Evolutionary conservation across 306 rosid genomes (phyloP).

Genomic region (Alnus glutinosa): DNA sequence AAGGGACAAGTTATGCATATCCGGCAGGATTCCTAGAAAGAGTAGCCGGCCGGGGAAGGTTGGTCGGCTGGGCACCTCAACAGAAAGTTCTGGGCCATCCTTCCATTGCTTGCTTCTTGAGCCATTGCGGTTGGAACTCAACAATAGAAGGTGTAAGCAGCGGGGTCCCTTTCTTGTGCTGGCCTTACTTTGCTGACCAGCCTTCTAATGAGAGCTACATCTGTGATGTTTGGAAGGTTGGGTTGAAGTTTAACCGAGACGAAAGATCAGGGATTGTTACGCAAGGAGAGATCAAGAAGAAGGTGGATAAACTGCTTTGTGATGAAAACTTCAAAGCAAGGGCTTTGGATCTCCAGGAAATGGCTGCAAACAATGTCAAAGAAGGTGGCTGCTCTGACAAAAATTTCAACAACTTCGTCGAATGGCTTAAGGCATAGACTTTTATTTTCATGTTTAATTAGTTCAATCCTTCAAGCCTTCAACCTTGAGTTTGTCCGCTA

Average conservation of each 20-base stretch:
- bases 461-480: too few relatives aligned
- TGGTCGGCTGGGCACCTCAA: conserved; percentile 50
- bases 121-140: conserved; percentile 68
- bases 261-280: conserved; percentile 32
- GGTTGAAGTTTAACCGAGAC: conserved; percentile 34
- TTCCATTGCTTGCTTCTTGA: conserved; percentile 43
- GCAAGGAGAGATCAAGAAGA: conserved; percentile 30
- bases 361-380: neutral
- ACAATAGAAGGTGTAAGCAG: conserved; percentile 46
- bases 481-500: too few relatives aligned
- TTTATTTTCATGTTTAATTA: too few relatives aligned
- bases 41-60: conserved; percentile 23
- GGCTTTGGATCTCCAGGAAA: conserved; percentile 20
- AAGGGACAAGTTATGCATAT: neutral
- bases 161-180: conserved; percentile 53
- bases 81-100: conserved; percentile 38
- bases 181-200: conserved; percentile 51
- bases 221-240: conserved; percentile 51
- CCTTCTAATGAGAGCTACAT: conserved; percentile 25
- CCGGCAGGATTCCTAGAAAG: conserved; percentile 28
- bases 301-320: conserved; percentile 36
- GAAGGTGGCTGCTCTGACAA: conserved; percentile 32
- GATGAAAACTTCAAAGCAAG: conserved; percentile 33
- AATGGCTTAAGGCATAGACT: conserved; percentile 38
- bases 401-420: conserved; percentile 31